Evolutionary conservation across 176 grass and related monocot genomes (phyloP), one percentile per base, ranked within the genome.

Genomic region (Eragrostis curvula): DNA sequence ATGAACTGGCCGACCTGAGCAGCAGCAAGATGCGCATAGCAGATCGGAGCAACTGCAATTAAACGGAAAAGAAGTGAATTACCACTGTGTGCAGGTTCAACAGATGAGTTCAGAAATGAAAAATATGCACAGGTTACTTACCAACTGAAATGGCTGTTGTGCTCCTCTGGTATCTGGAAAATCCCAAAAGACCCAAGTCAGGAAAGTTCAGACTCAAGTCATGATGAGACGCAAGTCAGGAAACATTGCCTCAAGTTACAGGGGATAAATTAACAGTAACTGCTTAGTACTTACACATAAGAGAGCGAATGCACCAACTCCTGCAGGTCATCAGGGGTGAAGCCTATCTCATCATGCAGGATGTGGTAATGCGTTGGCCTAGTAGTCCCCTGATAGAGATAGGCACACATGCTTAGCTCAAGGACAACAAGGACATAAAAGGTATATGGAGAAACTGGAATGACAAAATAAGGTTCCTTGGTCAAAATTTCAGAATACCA

Each of bases 71-170:
- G 17, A n/a, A 6, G 30, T 59, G 17, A 79, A 47, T 53, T 12
- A 21, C 18, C 12, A 16, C 20, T 8, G 14, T 7, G 17, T 20
- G 27, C 21, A 78, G n/a, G 32, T 7, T 55, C 9, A 13, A 20
- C 13, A 3, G 24, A 46, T 11, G 1, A 24, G 20, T 5, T 32
- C 8, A 52, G 1, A 36, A n/a, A 2, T 42, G 0, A 18, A 29
- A 43, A 20, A 70, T 3, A 36, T n/a, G 41, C 21, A 11, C 0
- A 44, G 1, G n/a, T 6, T 9, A 48, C 89, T 85, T 83, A 99
- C 96, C 96, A 12, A 99, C 89, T 62, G 92, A 91, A 66, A 99
- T 92, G 30, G 96, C 93, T 61, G 93, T 99, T 0, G 96, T 99
- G 87, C 96, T 99, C 85, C 96, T 91, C 61, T 99, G 96, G 29